A percentile compares a stretch with the other conserved stretches of the same genome.
phyloP scores from a whole-genome alignment of 179 eudicot species.

The Heliamphora pulchella region DNA sequence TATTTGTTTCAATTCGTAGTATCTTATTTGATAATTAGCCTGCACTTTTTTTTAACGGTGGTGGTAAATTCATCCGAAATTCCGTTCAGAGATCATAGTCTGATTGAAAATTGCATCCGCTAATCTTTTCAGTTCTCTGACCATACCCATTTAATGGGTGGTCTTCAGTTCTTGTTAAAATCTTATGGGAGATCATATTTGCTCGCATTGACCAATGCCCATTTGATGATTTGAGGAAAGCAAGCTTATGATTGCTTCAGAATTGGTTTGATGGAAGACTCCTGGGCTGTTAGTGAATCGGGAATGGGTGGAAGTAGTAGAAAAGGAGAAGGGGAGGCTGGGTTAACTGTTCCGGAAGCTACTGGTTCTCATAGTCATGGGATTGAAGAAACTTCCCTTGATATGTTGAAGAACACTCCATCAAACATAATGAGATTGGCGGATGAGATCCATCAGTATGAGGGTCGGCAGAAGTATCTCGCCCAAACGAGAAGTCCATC shows the following conservation, averaged over 20 bases:
- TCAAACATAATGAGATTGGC: conserved; percentile 75
- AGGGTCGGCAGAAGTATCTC: conserved; percentile 83
- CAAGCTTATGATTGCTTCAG: not conserved
- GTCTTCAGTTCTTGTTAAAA: not conserved
- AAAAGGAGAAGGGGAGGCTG: conserved; percentile 14
- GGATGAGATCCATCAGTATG: conserved; percentile 78
- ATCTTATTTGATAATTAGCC: no score
- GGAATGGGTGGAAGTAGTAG: conserved; percentile 17
- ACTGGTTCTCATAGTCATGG: conserved; percentile 16
- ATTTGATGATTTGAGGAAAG: not conserved
- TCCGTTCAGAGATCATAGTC: not conserved
- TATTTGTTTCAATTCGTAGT: not conserved
- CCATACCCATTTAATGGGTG: no score
- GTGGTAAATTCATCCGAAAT: not conserved
- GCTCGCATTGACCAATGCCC: not conserved
- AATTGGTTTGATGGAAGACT: conserved; percentile 9
- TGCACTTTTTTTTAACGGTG: not conserved
- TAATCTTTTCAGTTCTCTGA: not conserved
- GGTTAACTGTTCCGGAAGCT: conserved; percentile 1
- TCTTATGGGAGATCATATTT: not conserved
- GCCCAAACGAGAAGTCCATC: conserved; percentile 84
- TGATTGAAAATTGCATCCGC: not conserved
- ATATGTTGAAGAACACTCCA: conserved; percentile 79
- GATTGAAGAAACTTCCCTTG: conserved; percentile 54
- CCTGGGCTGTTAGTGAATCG: not conserved